Base-by-base conservation (phyloP, 345 rosid species). In the Camelina neglecta region DNA sequence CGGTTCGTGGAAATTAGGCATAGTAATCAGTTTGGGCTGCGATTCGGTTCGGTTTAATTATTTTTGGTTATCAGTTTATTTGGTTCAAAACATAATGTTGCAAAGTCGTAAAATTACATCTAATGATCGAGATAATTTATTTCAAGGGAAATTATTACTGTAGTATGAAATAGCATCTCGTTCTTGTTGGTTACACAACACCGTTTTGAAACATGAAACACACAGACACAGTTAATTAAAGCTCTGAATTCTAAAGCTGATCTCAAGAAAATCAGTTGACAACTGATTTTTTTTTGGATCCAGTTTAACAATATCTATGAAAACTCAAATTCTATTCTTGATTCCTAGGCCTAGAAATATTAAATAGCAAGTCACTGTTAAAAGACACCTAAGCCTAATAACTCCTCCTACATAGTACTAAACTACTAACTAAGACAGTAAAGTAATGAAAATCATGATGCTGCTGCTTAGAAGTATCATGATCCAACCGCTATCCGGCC, bases 381-480 rank as follows among this genome's bases (percentile, higher is more conserved):
- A 60, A 13, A 33, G 15, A 26, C 2, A 7, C 33, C 68, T 65
- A 71, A 71, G 16, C 67, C 62, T 57, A 44, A 9, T 26, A 26
- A 29, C 5, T 29, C 31, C 24, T 29, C 72, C 44, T 65, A 71
- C 0, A 4, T 38, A n/a, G 9, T 24, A 15, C 69, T 62, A 18
- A 33, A 33, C 1, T 35, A 3, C 38, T 35, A 51, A 16, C 72
- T 77, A 77, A 57, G 92, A 90, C 41, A 92, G 84, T 72, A 92
- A 82, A 48, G 93, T 86, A 20, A 92, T 84, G 84, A 89, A 86
- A 66, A 94, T 83, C 68, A 90, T 85, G 84, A 90, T 81, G 64
- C 85, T 84, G 88, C 96, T 90, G 85, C 97, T 92, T 69, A 87
- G 79, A 39, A 94, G 81, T 70, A 90, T 85, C 85, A 94, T 81